Evolutionary conservation across 2,329 filamentous ascomycete species (phyloP), one percentile per base, ranked within the genome.

Genomic region (Rhynchosporium secalis): DNA sequence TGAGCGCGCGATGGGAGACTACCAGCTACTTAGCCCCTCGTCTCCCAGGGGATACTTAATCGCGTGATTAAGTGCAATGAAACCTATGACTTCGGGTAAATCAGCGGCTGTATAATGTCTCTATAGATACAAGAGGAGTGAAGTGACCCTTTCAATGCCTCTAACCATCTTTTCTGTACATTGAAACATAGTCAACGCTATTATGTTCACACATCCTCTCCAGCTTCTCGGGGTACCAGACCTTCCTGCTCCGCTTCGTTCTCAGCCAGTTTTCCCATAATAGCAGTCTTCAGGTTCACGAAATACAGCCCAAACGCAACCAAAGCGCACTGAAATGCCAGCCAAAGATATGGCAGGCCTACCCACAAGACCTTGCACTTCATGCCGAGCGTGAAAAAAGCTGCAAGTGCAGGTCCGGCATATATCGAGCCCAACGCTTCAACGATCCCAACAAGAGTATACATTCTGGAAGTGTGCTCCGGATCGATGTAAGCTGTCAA

Each of bases 331-430:
- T 54, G 38, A 10, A 43, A 45, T 3, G 58, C 49, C 29, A 60
- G n/a, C 58, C 58, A 60, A 15, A 60, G 38, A 12, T 60, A 60
- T 13, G 58, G 58, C n/a, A 60, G 20, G 20, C 48, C 58, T 26
- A 60, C 12, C 58, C 58, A 60, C 8, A 60, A 26, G 9, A 49
- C 58, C 13, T 60, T 55, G 29, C 40, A 40, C 28, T 41, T 40
- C 58, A 60, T 60, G 3, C 58, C 58, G 2, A 45, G 31, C 1
- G 58, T 46, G n/a, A 60, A 60, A 40, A 60, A 55, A 8, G 28
- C 51, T 9, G 58, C 58, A 15, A 60, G 49, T n/a, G 48, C 40
- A 12, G 58, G 58, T 9, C 58, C 58, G 7, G 58, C 58, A 60
- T 55, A 60, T 29, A 60, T 55, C 40, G 51, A 45, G 15, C 58